phyloP scores from a whole-genome alignment of 768 basidiomycete genomes.

The Lanmaoa rubissima region DNA sequence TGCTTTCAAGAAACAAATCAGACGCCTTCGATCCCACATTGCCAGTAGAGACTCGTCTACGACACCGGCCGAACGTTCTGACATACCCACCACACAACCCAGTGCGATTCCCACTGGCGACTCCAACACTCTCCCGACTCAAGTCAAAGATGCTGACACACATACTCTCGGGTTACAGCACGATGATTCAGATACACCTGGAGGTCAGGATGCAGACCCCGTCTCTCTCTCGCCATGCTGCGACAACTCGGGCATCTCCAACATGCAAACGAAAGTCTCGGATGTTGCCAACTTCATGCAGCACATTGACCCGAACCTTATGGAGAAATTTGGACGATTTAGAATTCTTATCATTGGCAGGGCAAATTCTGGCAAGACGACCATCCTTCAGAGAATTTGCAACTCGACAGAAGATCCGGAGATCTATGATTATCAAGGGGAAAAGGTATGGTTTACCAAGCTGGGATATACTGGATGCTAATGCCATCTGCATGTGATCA shows the following conservation, averaged over 20 bases:
- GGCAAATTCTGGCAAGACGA: not conserved
- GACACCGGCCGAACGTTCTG: no score
- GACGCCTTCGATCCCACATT: no score
- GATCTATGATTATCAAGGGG: not conserved
- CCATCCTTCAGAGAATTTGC: not conserved
- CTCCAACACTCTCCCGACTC: no score
- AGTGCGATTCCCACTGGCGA: no score
- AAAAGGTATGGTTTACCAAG: not conserved
- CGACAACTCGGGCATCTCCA: not conserved
- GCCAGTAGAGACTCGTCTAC: no score
- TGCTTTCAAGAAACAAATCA: no score
- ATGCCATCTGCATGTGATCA: not conserved
- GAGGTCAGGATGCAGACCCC: no score
- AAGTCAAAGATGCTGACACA: no score
- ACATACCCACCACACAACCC: no score
- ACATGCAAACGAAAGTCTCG: not conserved
- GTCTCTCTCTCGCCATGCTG: no score
- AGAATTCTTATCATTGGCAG: not conserved
- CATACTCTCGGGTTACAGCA: no score
- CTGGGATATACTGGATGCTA: not conserved
- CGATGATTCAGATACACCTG: no score
- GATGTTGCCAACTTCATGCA: not conserved
- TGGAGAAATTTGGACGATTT: not conserved
- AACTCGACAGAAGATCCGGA: not conserved
- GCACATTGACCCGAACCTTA: not conserved